Percentiles rank a stretch among this genome's conserved stretches.
Evolutionary conservation across 495 filamentous ascomycete species (phyloP).

Genomic region (Trichoderma erinaceum): DNA sequence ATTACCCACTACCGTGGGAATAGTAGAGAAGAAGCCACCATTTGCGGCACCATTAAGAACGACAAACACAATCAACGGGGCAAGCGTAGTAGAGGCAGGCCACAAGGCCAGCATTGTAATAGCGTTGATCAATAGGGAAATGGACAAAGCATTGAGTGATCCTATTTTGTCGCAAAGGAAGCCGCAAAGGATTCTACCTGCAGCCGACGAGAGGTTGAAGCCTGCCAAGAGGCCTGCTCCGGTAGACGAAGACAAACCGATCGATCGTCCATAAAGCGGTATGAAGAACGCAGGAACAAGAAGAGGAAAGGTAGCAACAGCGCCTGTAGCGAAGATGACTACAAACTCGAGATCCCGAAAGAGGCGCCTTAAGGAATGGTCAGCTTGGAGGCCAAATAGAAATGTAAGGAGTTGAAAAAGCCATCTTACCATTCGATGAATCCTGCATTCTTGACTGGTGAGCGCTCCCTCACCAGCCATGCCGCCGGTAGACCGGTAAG

Average conservation of each 20-base stretch:
- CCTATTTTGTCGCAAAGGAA: conserved; percentile 47
- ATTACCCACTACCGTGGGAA: conserved; percentile 55
- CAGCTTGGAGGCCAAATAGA: background rate
- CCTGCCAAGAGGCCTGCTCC: conserved; percentile 51
- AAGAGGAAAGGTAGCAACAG: conserved; percentile 54
- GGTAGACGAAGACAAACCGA: conserved; percentile 41
- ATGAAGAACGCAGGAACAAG: conserved; percentile 58
- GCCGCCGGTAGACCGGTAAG: conserved; percentile 48
- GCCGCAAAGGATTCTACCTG: conserved; percentile 46
- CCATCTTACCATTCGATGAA: conserved; percentile 46
- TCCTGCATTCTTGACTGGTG: conserved; percentile 30
- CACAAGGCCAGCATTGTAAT: conserved; percentile 54
- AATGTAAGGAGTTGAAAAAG: background rate
- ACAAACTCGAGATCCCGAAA: conserved; percentile 46
- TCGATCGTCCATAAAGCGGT: conserved; percentile 30
- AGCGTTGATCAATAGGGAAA: conserved; percentile 35
- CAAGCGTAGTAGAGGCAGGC: conserved; percentile 49
- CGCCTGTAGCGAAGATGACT: conserved; percentile 47
- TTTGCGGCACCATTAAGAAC: conserved; percentile 51
- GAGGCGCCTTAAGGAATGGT: conserved; percentile 30
- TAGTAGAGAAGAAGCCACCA: conserved; percentile 53
- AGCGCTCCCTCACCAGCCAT: conserved; percentile 49
- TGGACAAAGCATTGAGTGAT: conserved; percentile 42
- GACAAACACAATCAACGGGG: conserved; percentile 46
- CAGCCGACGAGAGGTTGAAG: conserved; percentile 50